These are phyloP conservation scores for Papiliotrema fonsecae DNA, from an alignment of 1,284 basidiomycete genomes.

Conservation along the genomic window DNA sequence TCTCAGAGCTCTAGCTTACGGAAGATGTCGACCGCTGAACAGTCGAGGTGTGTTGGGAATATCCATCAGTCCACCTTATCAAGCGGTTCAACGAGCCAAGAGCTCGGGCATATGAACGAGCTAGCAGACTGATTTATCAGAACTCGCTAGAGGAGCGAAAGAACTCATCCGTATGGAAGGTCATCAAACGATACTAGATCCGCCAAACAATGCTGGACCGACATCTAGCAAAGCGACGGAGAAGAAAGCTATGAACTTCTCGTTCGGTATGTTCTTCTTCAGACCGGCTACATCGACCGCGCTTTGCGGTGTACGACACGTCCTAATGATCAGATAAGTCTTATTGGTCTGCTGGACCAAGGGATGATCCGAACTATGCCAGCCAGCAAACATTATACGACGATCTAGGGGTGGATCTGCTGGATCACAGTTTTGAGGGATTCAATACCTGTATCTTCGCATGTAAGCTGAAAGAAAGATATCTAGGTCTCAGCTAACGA, in stretches of 20 bases:
- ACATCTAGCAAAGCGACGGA: conserved; percentile 62
- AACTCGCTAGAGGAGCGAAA: conserved; percentile 85
- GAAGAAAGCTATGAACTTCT: conserved; percentile 80
- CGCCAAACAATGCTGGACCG: conserved; percentile 58
- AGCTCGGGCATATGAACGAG: too few species aligned
- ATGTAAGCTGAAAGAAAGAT: conserved; percentile 61
- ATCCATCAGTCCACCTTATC: not conserved
- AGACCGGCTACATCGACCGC: not conserved
- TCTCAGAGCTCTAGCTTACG: conserved; percentile 9
- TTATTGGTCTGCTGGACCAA: conserved; percentile 87
- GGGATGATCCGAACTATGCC: conserved; percentile 82
- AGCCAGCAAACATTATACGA: conserved; percentile 91
- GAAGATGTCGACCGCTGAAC: conserved; percentile 87
- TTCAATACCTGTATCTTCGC: conserved; percentile 98
- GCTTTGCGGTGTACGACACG: not conserved
- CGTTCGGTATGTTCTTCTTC: conserved; percentile 54
- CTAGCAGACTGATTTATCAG: too few species aligned
- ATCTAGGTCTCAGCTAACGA: not conserved
- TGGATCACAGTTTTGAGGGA: conserved; percentile 91
- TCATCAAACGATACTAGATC: conserved; percentile 82
- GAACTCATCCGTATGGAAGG: conserved; percentile 88
- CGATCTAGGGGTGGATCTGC: conserved; percentile 87
- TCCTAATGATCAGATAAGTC: conserved; percentile 64
- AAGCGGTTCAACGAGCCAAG: not conserved
- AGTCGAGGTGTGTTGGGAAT: conserved; percentile 64